Base-by-base conservation (phyloP, 176 grass and related monocot species). In the Ensete glaucum region DNA sequence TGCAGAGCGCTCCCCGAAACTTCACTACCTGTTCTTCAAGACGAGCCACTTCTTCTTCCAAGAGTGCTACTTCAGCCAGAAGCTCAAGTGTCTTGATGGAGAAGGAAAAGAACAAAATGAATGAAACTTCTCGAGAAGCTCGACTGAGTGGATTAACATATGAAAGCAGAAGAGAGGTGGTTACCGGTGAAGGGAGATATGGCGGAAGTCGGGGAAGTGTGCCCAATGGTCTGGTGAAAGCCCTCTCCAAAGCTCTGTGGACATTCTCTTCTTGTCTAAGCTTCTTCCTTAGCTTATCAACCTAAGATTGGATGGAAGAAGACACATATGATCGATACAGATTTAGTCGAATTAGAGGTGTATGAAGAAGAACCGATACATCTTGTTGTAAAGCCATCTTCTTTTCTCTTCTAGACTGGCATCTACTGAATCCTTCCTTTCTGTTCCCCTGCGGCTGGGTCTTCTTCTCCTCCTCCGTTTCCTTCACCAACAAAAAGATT, bases 21-120 rank as follows among this genome's bases (percentile, higher is more conserved):
- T 92, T 99, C 9, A 99, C 91, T 65, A 95, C 91, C 77, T 99
- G 96, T 74, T 99, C 96, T 92, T 99, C 96, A 8, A 99, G 87
- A 54, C 96, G 83, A 54, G 85, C 86, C 2, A 99, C 91, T 67
- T 99, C 96, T 77, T 99, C 96, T 69, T 99, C 96, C 81, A 99
- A 72, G 53, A 99, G 88, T 9, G 96, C 96, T 23, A 99, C 96
- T 85, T 99, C 96, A 70, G 96, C 96, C 0, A 99, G 85, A 52
- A 99, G 91, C 62, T 92, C 91, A 0, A 95, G 76, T 62, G 96
- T 99, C 96, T 99, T 77, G 13, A 68, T 43, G 34, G 1, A 34
- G 43, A 73, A 82, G 58, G 73, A 66, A 65, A 77, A 49, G 34
- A 73, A 84, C 25, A 43, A 70, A 3, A 50, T 55, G 11, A 52